These are phyloP conservation scores for Homolaphlyctis polyrhiza DNA, from an alignment of 371 early-diverging fungal species.

Conservation along the genomic window DNA sequence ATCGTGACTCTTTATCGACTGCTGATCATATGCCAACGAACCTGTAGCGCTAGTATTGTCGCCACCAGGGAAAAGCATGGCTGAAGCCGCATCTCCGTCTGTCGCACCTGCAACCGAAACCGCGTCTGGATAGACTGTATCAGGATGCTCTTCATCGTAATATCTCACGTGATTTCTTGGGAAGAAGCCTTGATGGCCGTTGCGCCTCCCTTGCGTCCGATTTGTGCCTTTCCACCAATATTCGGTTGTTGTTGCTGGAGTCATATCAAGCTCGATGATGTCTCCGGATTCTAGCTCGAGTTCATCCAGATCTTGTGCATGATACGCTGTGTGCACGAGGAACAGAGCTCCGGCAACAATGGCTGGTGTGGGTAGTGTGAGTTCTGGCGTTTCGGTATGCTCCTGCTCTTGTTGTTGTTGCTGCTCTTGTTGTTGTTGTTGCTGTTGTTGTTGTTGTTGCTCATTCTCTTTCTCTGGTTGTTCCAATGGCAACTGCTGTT, in stretches of 20 bases:
- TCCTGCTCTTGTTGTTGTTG: neutral
- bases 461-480: neutral
- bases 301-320: conserved; percentile 29
- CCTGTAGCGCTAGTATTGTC: neutral
- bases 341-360: conserved; percentile 13
- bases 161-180: conserved; percentile 8
- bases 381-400: neutral
- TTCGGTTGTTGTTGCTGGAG: conserved; percentile 23
- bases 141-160: neutral
- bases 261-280: conserved; percentile 30
- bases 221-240: conserved; percentile 45
- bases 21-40: no score
- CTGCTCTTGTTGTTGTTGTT: neutral
- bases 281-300: conserved; percentile 39
- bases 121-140: no score
- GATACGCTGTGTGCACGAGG: conserved; percentile 19
- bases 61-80: neutral
- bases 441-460: neutral
- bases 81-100: neutral
- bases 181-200: conserved; percentile 44
- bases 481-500: neutral
- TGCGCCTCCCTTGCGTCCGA: conserved; percentile 36
- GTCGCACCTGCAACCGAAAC: neutral
- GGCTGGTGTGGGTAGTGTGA: neutral
- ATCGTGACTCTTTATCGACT: no score